Percentiles rank a stretch among this genome's conserved stretches.
Conservation (phyloP, 345 rosid species). For the Camelina hispida region DNA sequence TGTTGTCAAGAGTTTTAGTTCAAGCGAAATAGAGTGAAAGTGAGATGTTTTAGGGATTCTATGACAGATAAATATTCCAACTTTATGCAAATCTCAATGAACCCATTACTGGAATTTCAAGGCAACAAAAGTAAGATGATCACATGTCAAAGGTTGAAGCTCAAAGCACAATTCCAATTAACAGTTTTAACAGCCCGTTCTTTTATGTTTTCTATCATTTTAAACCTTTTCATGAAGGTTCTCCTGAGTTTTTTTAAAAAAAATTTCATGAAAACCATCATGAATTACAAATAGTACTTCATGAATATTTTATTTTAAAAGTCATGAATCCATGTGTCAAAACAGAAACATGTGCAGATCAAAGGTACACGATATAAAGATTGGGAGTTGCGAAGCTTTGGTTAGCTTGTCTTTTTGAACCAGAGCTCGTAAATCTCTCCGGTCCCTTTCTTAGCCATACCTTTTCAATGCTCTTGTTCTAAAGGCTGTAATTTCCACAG, state of each 20-base stretch:
- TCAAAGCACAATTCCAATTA: slow-evolving; percentile 5
- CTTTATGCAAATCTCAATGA: slow-evolving; percentile 11
- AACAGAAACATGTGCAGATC: too few relatives aligned
- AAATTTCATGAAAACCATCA: too few relatives aligned
- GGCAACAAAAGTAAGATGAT: slow-evolving; percentile 1
- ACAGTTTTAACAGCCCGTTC: slow-evolving; percentile 5
- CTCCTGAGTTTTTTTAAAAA: too few relatives aligned
- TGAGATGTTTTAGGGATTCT: background rate
- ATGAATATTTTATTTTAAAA: too few relatives aligned
- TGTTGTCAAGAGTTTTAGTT: background rate
- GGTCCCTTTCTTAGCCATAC: slow-evolving; percentile 22
- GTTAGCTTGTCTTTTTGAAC: slow-evolving; percentile 71
- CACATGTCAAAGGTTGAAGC: background rate
- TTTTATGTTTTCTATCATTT: too few relatives aligned
- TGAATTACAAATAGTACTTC: too few relatives aligned
- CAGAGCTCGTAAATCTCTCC: slow-evolving; percentile 55
- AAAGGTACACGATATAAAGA: too few relatives aligned
- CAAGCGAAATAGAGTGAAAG: background rate
- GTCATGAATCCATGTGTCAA: too few relatives aligned
- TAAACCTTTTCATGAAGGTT: too few relatives aligned
- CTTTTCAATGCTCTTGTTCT: too few relatives aligned
- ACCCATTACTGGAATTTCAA: background rate
- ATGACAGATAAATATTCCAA: background rate
- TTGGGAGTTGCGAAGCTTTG: slow-evolving; percentile 70
- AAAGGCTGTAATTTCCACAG: too few relatives aligned